Base-by-base conservation (phyloP, 2,329 filamentous ascomycete genomes). In the Aotearoamyces nothofagi region DNA sequence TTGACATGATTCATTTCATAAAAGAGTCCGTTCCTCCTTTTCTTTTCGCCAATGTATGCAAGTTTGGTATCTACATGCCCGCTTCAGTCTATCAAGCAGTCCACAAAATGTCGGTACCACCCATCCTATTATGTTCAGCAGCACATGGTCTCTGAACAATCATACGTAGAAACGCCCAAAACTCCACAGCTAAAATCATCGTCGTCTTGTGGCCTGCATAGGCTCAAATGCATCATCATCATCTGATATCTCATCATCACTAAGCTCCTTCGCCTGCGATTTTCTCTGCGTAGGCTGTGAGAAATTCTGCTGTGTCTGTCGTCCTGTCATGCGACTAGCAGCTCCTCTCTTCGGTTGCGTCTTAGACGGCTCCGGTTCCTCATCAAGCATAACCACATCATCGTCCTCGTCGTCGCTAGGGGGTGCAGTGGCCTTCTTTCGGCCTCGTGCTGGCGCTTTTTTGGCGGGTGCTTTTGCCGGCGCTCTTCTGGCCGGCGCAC, bases 221-320 rank as follows among this genome's bases (percentile, higher is more conserved):
- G 44, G 44, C 47, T 74, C 68, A 46, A 77, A 76, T 0, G 60
- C 60, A 47, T 71, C 66, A 24, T 72, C 67, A 32, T 51, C 50
- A 32, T 71, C 67, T 0, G 63, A 69, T 24, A 77, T 72, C 47
- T 74, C 70, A 43, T 77, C 71, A 33, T 74, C 69, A 35, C 70
- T 76, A 30, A 75, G 64, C 42, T 74, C 68, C n/a, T 58, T 56
- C 20, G 60, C 55, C 17, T 59, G 50, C 14, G 39, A 36, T 15
- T 38, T 28, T 22, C 41, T 46, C 14, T 40, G 30, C 36, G 64
- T 58, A n/a, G 50, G 45, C 5, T 52, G 47, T 3, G 54, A 49
- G 55, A 69, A 69, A 34, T 53, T 64, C 14, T 68, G 46, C 23
- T 50, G 65, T 2, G 62, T 61, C 46, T 69, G 65, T 28, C 51